A percentile compares a stretch with the other conserved stretches of the same genome.
Evolutionary conservation across 306 rosid species (phyloP).

Genomic region (Fragaria vesca): DNA sequence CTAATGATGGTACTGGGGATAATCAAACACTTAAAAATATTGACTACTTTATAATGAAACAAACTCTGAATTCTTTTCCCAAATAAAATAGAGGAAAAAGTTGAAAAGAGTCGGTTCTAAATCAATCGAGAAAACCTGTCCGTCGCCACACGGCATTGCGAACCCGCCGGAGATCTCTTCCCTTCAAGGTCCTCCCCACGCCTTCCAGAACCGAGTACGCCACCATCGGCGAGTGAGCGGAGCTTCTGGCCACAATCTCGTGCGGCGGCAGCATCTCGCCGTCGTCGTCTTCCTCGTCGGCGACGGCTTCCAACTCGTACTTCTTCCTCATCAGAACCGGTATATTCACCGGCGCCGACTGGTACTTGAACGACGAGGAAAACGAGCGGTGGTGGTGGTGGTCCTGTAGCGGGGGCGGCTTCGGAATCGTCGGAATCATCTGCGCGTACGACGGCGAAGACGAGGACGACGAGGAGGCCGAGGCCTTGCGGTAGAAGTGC

Average conservation of each 20-base stretch:
- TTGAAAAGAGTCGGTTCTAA: constrained; percentile 3
- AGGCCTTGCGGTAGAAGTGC: constrained; percentile 47
- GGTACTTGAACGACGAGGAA: constrained; percentile 46
- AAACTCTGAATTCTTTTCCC: constrained; percentile 16
- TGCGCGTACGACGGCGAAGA: constrained; percentile 55
- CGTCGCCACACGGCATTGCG: constrained; percentile 72
- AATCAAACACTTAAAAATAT: constrained; percentile 7
- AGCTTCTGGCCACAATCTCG: constrained; percentile 55
- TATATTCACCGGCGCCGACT: constrained; percentile 74
- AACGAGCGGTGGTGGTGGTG: constrained; percentile 22
- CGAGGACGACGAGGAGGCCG: constrained; percentile 47
- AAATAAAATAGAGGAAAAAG: constrained; percentile 1
- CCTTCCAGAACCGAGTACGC: constrained; percentile 84
- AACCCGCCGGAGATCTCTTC: constrained; percentile 65
- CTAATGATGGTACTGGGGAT: not conserved
- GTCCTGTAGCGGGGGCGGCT: constrained; percentile 52
- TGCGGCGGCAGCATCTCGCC: constrained; percentile 80
- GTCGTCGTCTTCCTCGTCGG: constrained; percentile 28
- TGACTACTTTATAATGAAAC: not conserved
- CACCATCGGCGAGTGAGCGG: constrained; percentile 47
- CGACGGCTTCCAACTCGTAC: constrained; percentile 29
- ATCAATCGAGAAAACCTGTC: constrained; percentile 77
- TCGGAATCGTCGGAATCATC: constrained; percentile 52
- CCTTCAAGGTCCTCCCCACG: constrained; percentile 74
- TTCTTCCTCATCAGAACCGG: constrained; percentile 48